Conservation (phyloP, 306 rosid species). For the Pueraria montana region DNA sequence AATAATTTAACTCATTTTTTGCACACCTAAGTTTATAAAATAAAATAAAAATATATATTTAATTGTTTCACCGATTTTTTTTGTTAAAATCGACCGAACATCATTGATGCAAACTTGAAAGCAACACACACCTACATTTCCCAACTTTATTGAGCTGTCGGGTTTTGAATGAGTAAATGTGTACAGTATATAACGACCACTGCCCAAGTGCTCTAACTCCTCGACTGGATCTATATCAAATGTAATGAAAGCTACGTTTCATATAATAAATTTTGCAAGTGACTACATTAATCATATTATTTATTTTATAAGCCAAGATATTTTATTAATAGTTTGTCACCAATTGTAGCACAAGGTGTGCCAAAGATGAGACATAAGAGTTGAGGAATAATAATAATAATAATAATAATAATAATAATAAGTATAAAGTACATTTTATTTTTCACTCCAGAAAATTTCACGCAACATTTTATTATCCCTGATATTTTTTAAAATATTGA, state of each 20-base stretch:
- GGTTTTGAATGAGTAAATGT: neutral
- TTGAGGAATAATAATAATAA: no score
- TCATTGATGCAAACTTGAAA: neutral
- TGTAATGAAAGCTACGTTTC: neutral
- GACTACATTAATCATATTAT: neutral
- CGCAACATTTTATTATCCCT: neutral
- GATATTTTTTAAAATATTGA: neutral
- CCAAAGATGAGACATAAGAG: no score
- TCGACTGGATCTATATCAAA: neutral
- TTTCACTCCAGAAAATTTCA: neutral
- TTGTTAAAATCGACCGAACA: neutral
- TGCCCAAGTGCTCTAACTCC: neutral
- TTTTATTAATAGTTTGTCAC: no score
- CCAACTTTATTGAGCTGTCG: slow-evolving; percentile 8
- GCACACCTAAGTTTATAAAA: neutral
- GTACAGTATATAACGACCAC: neutral
- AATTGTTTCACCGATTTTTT: neutral
- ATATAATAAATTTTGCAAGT: neutral
- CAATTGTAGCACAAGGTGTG: no score
- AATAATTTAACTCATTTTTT: neutral
- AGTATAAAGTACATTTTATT: neutral
- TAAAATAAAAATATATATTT: neutral
- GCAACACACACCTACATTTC: neutral
- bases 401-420: no score
- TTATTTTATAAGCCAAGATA: no score